These are phyloP conservation scores for Juglanconis sp. DNA, from an alignment of 2,329 filamentous ascomycete species.

Conservation along the genomic window DNA sequence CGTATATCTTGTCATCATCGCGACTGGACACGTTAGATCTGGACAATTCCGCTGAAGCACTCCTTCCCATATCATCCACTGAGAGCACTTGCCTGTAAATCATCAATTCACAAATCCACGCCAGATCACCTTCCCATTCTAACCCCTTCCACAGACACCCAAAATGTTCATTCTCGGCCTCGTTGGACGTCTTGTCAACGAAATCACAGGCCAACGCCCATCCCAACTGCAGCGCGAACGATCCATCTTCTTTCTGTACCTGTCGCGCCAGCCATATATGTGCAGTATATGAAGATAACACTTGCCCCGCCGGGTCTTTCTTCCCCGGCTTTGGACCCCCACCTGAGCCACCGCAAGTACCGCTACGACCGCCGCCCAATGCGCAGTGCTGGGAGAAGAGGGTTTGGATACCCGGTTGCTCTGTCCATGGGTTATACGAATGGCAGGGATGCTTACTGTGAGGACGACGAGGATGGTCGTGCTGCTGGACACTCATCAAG, in stretches of 20 bases:
- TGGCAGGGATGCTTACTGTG: no score
- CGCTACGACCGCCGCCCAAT: neutral
- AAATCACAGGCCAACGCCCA: neutral
- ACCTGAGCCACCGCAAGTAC: neutral
- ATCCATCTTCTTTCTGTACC: no score
- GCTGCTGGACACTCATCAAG: no score
- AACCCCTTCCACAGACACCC: neutral
- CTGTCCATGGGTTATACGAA: neutral
- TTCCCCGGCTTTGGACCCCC: no score
- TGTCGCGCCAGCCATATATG: no score
- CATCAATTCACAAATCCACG: neutral
- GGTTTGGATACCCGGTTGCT: neutral
- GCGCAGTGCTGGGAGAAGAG: neutral
- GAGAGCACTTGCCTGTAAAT: no score
- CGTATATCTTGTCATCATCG: no score
- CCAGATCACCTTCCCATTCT: neutral
- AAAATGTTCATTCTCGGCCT: constrained; percentile 12
- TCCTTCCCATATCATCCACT: no score
- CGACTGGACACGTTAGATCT: no score
- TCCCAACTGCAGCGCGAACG: neutral
- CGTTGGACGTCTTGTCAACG: constrained; percentile 3
- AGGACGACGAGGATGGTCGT: no score
- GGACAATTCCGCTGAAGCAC: no score
- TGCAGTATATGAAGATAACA: neutral
- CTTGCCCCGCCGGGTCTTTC: neutral